A percentile compares a stretch with the other conserved stretches of the same genome.
phyloP scores from a whole-genome alignment of 1,284 basidiomycete genomes.

The Coniophora puteana region DNA sequence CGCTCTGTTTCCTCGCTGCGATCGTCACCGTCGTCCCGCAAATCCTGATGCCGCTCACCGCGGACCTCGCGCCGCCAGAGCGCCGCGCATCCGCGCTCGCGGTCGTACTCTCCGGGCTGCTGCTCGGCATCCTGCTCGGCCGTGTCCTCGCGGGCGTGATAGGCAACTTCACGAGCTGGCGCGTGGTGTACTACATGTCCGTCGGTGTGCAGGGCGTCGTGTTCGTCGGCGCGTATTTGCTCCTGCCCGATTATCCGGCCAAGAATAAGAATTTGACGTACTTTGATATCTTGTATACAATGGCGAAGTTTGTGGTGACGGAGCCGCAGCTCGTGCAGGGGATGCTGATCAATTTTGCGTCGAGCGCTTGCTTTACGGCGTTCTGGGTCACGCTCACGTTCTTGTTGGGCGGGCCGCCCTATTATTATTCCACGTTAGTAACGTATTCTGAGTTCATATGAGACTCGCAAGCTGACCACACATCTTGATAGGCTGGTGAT shows the following conservation, averaged over 20 bases:
- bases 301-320: constrained; percentile 64
- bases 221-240: constrained; percentile 46
- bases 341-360: constrained; percentile 51
- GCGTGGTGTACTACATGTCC: constrained; percentile 64
- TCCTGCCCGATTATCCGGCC: constrained; percentile 69
- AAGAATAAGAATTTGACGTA: constrained; percentile 60
- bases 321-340: constrained; percentile 68
- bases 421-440: constrained; percentile 60
- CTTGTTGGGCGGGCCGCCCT: constrained; percentile 61
- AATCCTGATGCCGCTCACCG: constrained; percentile 62
- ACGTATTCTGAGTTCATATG: background rate
- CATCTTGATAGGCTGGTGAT: constrained; percentile 34
- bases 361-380: constrained; percentile 53
- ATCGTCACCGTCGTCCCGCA: constrained; percentile 53
- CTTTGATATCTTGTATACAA: constrained; percentile 56
- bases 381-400: constrained; percentile 78
- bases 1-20: constrained; percentile 54
- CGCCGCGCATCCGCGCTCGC: constrained; percentile 61
- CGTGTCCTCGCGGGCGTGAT: constrained; percentile 67
- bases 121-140: constrained; percentile 67
- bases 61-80: constrained; percentile 60
- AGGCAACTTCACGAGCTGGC: constrained; percentile 56
- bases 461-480: constrained; percentile 3
- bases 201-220: constrained; percentile 55
- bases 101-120: constrained; percentile 63